Evolutionary conservation across 208 protist species (phyloP).

Genomic region (Trypanosoma boissoni): DNA sequence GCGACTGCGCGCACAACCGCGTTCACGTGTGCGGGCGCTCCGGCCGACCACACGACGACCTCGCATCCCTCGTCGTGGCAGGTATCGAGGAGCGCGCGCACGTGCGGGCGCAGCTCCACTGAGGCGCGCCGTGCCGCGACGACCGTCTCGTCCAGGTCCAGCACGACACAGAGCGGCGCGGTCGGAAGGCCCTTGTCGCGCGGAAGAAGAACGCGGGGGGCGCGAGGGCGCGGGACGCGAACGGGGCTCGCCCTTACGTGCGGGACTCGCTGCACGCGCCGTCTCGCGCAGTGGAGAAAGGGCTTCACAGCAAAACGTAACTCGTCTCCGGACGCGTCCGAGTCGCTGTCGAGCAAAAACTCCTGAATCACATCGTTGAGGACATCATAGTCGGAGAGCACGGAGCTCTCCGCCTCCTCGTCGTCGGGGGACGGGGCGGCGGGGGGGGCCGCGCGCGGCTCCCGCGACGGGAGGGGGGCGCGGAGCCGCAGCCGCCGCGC

Average conservation of each 20-base stretch:
- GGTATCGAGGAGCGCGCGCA: conserved; percentile 45
- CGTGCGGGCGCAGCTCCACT: conserved; percentile 50
- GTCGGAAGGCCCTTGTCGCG: conserved; percentile 3
- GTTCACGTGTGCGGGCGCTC: conserved; percentile 61
- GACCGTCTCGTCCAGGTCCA: conserved; percentile 85
- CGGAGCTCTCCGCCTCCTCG: conserved; percentile 37
- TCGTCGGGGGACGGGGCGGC: background rate
- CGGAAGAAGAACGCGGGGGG: conserved; percentile 11
- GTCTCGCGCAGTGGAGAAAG: conserved; percentile 9
- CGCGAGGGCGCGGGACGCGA: background rate
- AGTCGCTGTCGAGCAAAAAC: conserved; percentile 49
- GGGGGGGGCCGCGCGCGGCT: background rate
- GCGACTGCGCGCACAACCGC: conserved; percentile 49
- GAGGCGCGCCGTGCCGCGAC: conserved; percentile 54
- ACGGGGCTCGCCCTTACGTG: conserved; percentile 8
- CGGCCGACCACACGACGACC: conserved; percentile 77
- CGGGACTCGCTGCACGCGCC: background rate
- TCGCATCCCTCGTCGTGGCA: conserved; percentile 61
- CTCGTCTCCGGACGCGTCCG: conserved; percentile 23
- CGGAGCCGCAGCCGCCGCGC: background rate
- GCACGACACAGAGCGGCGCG: conserved; percentile 53
- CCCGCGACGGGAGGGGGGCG: background rate
- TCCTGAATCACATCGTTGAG: conserved; percentile 75
- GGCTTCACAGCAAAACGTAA: conserved; percentile 15
- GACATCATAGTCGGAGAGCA: conserved; percentile 64